Evolutionary conservation across 305 asterid genomes (phyloP), one percentile per base, ranked within the genome.

Genomic region (Fraxinus albicans): DNA sequence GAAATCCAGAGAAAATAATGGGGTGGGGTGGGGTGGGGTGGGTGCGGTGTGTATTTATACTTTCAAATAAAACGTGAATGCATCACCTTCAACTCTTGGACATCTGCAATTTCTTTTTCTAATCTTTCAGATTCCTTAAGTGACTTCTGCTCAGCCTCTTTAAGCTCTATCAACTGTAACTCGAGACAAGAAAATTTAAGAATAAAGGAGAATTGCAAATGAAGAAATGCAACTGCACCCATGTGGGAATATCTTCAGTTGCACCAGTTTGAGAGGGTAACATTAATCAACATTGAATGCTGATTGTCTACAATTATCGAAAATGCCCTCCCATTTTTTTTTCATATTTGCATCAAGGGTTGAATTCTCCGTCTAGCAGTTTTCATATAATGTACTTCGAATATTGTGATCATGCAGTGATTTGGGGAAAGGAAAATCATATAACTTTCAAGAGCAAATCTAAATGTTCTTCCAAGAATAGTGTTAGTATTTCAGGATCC

Each of bases 1-100:
- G 88, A 85, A 67, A 75, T 73, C 27, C 53, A 27, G 34, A 47
- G n/a, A n/a, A n/a, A n/a, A n/a, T n/a, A n/a, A n/a, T n/a, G n/a
- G n/a, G n/a, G n/a, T n/a, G 63, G n/a, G 17, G 21, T 35, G 2
- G 50, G 2, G 76, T 29, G 31, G 31, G 31, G 31, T 29, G 31
- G 31, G 36, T 15, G 23, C 8, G 8, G 8, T 23, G 33, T 31
- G 72, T 9, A 21, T 63, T 63, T 63, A 63, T 21, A 63, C 72
- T 7, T 25, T 9, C 15, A 63, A 63, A 63, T 60, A 23, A 63
- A 63, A 79, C n/a, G 50, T 17, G 69, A 33, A 36, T 77, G 23
- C n/a, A 75, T 88, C 85, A 94, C 98, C 99, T 94, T 96, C 91
- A 96, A 76, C 81, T 96, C 98, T 91, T 94, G 97, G 83, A 92